Conservation (phyloP, 2,329 filamentous ascomycete genomes). For the Aspergillus sp. region DNA sequence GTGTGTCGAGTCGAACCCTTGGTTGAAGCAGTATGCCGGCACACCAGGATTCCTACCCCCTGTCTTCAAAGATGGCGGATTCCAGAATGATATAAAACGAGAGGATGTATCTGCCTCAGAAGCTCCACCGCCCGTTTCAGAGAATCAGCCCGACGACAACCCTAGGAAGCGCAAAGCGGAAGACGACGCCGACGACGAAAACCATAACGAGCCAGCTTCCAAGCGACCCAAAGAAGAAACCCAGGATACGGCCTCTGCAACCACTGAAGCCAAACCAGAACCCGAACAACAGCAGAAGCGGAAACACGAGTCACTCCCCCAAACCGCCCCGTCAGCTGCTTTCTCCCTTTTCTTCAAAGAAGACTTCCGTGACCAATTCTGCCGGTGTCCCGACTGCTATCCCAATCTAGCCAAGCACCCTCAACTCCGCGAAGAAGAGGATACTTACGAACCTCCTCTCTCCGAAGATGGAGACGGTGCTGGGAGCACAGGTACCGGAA, state of each 20-base stretch:
- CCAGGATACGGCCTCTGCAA: constrained; percentile 13
- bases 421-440: constrained; percentile 90
- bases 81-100: constrained; percentile 10
- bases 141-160: constrained; percentile 19
- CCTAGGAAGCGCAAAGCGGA: constrained; percentile 68
- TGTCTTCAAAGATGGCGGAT: constrained; percentile 53
- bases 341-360: constrained; percentile 83
- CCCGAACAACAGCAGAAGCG: constrained; percentile 29
- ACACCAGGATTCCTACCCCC: constrained; percentile 75
- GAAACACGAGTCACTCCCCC: constrained; percentile 62
- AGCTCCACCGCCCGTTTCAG: background rate
- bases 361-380: constrained; percentile 78
- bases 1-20: constrained; percentile 81
- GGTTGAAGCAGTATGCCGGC: constrained; percentile 87
- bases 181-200: constrained; percentile 43
- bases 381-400: constrained; percentile 80
- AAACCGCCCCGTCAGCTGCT: constrained; percentile 50
- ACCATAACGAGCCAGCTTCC: constrained; percentile 18
- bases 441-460: constrained; percentile 87
- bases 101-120: background rate
- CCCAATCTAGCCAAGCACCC: constrained; percentile 67
- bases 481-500: constrained; percentile 67
- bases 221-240: constrained; percentile 52
- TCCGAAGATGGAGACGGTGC: constrained; percentile 62
- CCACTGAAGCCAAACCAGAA: constrained; percentile 13